Evolutionary conservation across 305 asterid species (phyloP).

Genomic region (Lippia alba): DNA sequence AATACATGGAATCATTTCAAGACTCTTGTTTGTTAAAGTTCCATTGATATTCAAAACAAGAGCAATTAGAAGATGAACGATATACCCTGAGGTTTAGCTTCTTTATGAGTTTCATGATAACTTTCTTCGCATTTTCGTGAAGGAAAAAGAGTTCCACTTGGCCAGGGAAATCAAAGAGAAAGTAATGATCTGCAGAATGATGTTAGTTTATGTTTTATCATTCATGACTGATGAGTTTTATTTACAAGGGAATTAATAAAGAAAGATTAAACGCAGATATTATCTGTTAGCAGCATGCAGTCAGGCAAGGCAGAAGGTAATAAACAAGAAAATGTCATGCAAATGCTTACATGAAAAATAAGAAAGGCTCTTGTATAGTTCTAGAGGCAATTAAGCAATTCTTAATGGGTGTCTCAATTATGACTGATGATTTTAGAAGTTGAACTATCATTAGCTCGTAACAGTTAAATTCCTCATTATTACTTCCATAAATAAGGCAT

Average conservation of each 20-base stretch:
- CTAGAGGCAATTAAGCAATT: conserved; percentile 8
- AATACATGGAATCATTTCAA: conserved; percentile 20
- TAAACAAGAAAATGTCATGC: conserved; percentile 30
- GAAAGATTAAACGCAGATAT: too few species aligned
- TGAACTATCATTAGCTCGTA: too few species aligned
- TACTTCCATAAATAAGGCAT: too few species aligned
- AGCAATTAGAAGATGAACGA: conserved; percentile 11
- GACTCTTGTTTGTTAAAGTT: conserved; percentile 14
- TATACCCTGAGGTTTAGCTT: conserved; percentile 82
- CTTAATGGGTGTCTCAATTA: not conserved
- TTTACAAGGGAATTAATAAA: too few species aligned
- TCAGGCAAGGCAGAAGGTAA: not conserved
- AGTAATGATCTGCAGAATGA: conserved; percentile 83
- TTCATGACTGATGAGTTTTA: too few species aligned
- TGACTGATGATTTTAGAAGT: not conserved
- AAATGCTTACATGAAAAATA: too few species aligned
- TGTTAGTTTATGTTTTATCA: not conserved
- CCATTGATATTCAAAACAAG: conserved; percentile 10
- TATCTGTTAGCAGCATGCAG: conserved; percentile 3
- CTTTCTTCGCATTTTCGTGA: conserved; percentile 77
- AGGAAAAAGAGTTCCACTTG: conserved; percentile 98
- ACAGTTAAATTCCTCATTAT: too few species aligned
- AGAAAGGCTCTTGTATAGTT: not conserved
- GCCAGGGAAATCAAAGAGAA: conserved; percentile 97
- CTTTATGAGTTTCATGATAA: conserved; percentile 84